Evolutionary conservation across 2,329 filamentous ascomycete genomes (phyloP), one percentile per base, ranked within the genome.

Genomic region (Fusarium austroafricanum): DNA sequence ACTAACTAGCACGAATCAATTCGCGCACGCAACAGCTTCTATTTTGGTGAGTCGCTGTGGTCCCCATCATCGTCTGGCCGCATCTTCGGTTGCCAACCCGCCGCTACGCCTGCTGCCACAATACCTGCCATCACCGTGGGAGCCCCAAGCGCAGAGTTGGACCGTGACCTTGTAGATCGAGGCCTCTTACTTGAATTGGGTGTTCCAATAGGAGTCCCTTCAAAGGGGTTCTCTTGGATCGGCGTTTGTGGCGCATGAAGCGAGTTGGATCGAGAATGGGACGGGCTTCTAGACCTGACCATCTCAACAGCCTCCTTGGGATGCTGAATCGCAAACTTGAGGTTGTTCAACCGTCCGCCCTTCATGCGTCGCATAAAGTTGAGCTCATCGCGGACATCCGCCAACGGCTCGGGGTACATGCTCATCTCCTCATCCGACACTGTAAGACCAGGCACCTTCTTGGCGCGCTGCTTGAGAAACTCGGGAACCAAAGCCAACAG

Each of bases 111-210:
- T 42, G 91, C 92, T 10, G 91, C 92, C 49, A 94, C 88, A 59
- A 94, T 90, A 63, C 92, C 92, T n/a, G 92, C 90, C 92, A 94
- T 94, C 63, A 93, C 91, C 10, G 90, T 89, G 3, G 91, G 89
- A 3, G 91, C 90, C 12, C 89, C 91, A 12, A 94, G 83, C 3
- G 90, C 90, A 28, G 91, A 93, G 77, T 90, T 90, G 39, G 86
- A 87, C 58, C 89, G 82, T 56, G 88, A 89, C 62, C 89, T 83
- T 71, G 83, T 90, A 42, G 90, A 92, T 68, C 89, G 84, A 50
- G 90, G 92, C 51, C 91, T 87, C 55, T 83, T 86, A 49, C 91
- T 83, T 56, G 87, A 84, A 73, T 90, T 87, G 6, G 83, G 88
- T 50, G 83, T 91, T 73, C 75, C 85, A 77, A 73, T 85, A 72